Percentiles rank a stretch among this genome's conserved stretches.
Conservation (phyloP, 2,329 filamentous ascomycete genomes). For the Aureobasidium lini region DNA sequence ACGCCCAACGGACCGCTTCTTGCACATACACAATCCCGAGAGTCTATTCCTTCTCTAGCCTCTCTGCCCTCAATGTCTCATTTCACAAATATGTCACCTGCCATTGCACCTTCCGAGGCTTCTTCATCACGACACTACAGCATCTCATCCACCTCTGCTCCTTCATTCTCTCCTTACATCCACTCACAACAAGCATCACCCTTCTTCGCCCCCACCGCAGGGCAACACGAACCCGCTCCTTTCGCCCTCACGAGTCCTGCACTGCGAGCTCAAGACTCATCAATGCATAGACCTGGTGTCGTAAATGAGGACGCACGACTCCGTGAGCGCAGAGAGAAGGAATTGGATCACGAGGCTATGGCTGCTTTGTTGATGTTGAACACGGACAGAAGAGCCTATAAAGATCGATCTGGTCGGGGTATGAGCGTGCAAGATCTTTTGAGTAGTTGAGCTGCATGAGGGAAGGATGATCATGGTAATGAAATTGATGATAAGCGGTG, state of each 20-base stretch:
- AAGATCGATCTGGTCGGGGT: constrained; percentile 24
- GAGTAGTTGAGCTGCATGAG: constrained; percentile 24
- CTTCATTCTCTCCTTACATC: constrained; percentile 28
- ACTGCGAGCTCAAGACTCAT: constrained; percentile 23
- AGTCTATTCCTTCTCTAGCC: constrained; percentile 8
- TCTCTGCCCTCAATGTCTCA: constrained; percentile 10
- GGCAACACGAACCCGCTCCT: constrained; percentile 17
- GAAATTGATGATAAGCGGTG: neutral
- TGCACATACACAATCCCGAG: constrained; percentile 15
- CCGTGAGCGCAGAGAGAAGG: constrained; percentile 19
- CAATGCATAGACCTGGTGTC: neutral
- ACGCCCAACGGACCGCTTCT: constrained; percentile 17
- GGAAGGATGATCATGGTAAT: neutral
- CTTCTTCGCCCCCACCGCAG: constrained; percentile 45
- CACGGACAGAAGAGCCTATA: constrained; percentile 25
- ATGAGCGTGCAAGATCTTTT: constrained; percentile 43
- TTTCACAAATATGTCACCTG: constrained; percentile 26
- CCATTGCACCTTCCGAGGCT: constrained; percentile 32
- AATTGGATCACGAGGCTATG: constrained; percentile 65
- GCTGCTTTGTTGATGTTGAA: constrained; percentile 85
- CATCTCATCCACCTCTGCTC: constrained; percentile 30
- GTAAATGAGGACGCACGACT: neutral
- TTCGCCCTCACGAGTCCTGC: constrained; percentile 29
- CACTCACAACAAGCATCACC: constrained; percentile 49
- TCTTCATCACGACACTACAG: constrained; percentile 32